These are phyloP conservation scores for Carpinus fangiana DNA, from an alignment of 306 rosid species.

Conservation along the genomic window DNA sequence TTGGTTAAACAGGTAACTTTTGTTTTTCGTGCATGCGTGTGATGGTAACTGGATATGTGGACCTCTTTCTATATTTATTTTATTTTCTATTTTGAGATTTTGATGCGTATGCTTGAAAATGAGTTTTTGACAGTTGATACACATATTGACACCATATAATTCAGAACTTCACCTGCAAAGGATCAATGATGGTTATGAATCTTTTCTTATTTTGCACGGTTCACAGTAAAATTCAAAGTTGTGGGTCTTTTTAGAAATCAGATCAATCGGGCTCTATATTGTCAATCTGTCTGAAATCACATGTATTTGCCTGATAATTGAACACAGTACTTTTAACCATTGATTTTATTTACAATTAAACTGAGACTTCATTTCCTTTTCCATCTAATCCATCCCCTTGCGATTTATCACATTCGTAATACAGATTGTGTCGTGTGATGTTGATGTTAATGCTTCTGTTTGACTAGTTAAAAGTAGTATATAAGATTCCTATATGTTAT, in stretches of 20 bases:
- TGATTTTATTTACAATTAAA: background rate
- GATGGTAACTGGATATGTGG: background rate
- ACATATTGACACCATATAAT: background rate
- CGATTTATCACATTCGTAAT: background rate
- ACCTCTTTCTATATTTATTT: background rate
- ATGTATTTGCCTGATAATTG: background rate
- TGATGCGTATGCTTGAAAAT: background rate
- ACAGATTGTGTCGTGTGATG: background rate
- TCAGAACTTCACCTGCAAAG: background rate
- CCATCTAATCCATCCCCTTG: background rate
- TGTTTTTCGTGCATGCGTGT: background rate
- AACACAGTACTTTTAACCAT: background rate
- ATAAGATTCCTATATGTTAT: background rate
- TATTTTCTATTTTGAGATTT: background rate
- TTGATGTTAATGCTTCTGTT: background rate
- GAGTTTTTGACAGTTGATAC: background rate
- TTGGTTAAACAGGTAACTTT: background rate
- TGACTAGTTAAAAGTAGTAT: background rate
- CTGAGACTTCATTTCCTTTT: background rate
- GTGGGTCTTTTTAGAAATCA: background rate
- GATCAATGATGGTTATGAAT: background rate
- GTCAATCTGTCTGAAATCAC: background rate
- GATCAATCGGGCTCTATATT: background rate
- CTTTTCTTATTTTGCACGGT: background rate
- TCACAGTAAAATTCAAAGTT: background rate